Evolutionary conservation across 441 rosid genomes (phyloP), one percentile per base, ranked within the genome.

Genomic region (Eutrema salsugineum): DNA sequence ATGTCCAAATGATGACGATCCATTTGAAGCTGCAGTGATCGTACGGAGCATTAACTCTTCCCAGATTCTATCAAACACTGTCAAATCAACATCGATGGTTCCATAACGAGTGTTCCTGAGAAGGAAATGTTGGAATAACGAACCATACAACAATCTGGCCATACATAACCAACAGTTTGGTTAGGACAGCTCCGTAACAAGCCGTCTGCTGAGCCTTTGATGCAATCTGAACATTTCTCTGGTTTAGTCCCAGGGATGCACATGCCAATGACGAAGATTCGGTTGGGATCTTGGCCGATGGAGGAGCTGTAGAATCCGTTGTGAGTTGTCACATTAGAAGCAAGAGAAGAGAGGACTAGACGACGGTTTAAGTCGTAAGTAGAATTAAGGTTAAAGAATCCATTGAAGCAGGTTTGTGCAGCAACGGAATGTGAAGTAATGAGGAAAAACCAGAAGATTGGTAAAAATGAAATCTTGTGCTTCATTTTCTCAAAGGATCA

Each of bases 401-500:
- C 68, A 39, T 28, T 49, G 35, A 61, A 60, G 20, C 46, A 71
- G 8, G 7, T 30, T 17, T 71, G 75, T 12, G 44, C 16, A 53
- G 55, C 53, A 39, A 22, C 46, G 32, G 14, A 24, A 17, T 12
- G 5, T 2, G 51, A 48, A 32, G 8, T 46, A 48, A 28, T 38
- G 39, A 69, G 19, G 15, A 16, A 47, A 47, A 38, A 7, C 6
- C 0, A 36, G 28, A 58, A 58, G 36, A 27, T 1, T 27, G 17
- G 22, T 30, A 14, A 54, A 54, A n/a, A 8, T 9, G 7, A 32
- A 32, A 1, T 32, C 14, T 15, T 33, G 14, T 15, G 8, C 83
- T 83, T 64, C 74, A 83, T 2, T 48, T 14, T 47, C 79, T 82
- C 2, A 89, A 89, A 86, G 6, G 39, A 39, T 63, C 2, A 72